phyloP scores from a whole-genome alignment of 179 eudicot species.

The Beta lomatogona region DNA sequence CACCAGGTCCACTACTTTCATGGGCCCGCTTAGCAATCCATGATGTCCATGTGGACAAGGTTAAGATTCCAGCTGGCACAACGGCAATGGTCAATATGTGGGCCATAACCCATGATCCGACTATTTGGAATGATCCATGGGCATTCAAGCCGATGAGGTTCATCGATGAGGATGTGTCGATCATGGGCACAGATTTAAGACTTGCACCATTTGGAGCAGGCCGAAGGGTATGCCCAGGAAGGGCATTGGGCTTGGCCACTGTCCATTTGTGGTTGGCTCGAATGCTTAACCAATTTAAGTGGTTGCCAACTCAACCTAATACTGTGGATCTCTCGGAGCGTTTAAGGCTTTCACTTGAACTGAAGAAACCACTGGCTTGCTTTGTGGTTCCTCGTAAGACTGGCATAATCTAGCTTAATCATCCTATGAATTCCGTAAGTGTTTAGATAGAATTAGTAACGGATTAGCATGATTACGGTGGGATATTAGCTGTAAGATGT shows the following conservation, averaged over 20 bases:
- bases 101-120: conserved; percentile 50
- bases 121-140: conserved; percentile 46
- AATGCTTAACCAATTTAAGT: conserved; percentile 42
- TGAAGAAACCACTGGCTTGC: conserved; percentile 42
- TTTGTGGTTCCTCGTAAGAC: conserved; percentile 26
- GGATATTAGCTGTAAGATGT: background rate
- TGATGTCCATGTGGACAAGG: conserved; percentile 39
- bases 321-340: conserved; percentile 41
- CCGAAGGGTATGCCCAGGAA: conserved; percentile 47
- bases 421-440: background rate
- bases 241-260: conserved; percentile 45
- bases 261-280: conserved; percentile 48
- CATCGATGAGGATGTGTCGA: conserved; percentile 41
- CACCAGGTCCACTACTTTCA: conserved; percentile 52
- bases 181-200: conserved; percentile 49
- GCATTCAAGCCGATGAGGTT: conserved; percentile 44
- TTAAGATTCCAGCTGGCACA: conserved; percentile 45
- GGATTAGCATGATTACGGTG: background rate
- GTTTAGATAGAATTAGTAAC: background rate
- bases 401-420: background rate
- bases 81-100: conserved; percentile 58
- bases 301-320: conserved; percentile 34
- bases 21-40: conserved; percentile 50
- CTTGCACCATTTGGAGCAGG: conserved; percentile 55
- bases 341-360: conserved; percentile 47